Conservation (phyloP, 2,329 filamentous ascomycete genomes). For the Sphaerulina populicola region DNA sequence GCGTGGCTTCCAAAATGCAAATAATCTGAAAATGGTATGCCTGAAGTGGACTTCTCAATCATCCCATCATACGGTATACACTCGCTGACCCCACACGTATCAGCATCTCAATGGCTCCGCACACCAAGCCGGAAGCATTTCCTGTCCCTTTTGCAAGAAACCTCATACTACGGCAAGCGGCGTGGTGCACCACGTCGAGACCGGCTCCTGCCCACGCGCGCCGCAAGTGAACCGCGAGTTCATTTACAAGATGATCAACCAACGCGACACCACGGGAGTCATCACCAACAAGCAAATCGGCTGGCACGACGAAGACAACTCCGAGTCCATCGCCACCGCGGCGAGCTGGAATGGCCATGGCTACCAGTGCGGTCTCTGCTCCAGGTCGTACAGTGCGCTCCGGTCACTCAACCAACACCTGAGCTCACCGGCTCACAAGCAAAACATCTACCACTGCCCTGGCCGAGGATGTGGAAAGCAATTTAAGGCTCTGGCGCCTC, state of each 20-base stretch:
- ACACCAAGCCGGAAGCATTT: slow-evolving; percentile 41
- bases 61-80: background rate
- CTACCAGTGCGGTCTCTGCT: slow-evolving; percentile 51
- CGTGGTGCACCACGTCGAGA: slow-evolving; percentile 50
- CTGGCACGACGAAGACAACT: slow-evolving; percentile 34
- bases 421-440: slow-evolving; percentile 46
- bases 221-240: slow-evolving; percentile 41
- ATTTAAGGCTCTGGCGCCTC: slow-evolving; percentile 35
- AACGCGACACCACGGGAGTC: slow-evolving; percentile 41
- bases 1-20: slow-evolving; percentile 29
- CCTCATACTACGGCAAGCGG: slow-evolving; percentile 46
- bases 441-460: slow-evolving; percentile 41
- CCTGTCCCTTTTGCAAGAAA: slow-evolving; percentile 50
- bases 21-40: slow-evolving; percentile 26
- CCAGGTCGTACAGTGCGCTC: slow-evolving; percentile 35
- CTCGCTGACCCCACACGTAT: background rate
- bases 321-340: slow-evolving; percentile 34
- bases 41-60: background rate
- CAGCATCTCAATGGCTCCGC: slow-evolving; percentile 50
- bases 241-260: slow-evolving; percentile 42
- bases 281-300: slow-evolving; percentile 48
- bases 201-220: slow-evolving; percentile 44
- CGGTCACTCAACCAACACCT: slow-evolving; percentile 46
- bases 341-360: slow-evolving; percentile 40
- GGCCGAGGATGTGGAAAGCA: slow-evolving; percentile 35